These are phyloP conservation scores for Epithele typhae DNA, from an alignment of 768 basidiomycete genomes.

Conservation along the genomic window DNA sequence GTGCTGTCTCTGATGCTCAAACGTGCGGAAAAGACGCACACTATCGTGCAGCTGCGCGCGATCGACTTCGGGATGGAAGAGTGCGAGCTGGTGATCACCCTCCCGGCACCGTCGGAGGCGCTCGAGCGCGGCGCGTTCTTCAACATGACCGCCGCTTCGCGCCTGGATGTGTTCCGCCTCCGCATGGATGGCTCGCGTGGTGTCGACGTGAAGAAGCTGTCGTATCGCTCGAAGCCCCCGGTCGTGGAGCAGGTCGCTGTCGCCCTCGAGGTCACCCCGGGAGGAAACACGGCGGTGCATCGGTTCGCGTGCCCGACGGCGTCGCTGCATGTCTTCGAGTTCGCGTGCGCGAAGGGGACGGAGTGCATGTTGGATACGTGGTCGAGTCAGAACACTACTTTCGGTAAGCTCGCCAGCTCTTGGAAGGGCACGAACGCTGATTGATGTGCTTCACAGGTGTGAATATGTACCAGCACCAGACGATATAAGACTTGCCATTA, in stretches of 20 bases:
- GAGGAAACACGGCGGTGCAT: constrained; percentile 2
- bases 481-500: too few species aligned
- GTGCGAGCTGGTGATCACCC: constrained; percentile 10
- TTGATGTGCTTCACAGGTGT: too few species aligned
- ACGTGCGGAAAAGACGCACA: constrained; percentile 1
- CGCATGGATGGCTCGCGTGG: neutral
- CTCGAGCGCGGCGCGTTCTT: constrained; percentile 4
- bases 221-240: constrained; percentile 2
- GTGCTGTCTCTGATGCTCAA: neutral
- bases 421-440: neutral
- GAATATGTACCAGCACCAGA: too few species aligned
- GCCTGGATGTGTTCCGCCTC: constrained; percentile 6
- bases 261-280: neutral
- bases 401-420: constrained; percentile 1
- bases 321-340: constrained; percentile 11
- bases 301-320: constrained; percentile 6
- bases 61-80: constrained; percentile 17
- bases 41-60: constrained; percentile 11
- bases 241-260: constrained; percentile 1
- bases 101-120: constrained; percentile 2
- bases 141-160: neutral
- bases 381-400: constrained; percentile 12
- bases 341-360: constrained; percentile 5
- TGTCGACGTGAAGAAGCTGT: constrained; percentile 3
- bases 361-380: constrained; percentile 8